Conservation (phyloP, 257 asterid species). For the Sherardia arvensis region DNA sequence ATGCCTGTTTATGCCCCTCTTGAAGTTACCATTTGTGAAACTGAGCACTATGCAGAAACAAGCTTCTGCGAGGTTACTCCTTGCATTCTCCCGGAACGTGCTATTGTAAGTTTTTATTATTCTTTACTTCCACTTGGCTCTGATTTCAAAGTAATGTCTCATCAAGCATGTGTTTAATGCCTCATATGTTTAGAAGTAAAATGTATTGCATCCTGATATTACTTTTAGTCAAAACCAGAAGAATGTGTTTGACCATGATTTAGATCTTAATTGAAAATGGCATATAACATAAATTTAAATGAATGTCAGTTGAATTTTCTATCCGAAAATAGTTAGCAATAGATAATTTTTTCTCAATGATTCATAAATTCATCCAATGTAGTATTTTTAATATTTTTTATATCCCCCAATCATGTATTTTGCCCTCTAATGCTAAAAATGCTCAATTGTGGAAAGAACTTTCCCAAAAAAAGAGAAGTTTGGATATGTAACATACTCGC, state of each 20-base stretch:
- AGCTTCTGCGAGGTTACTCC: slow-evolving; percentile 95
- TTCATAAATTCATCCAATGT: not conserved
- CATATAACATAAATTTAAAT: too few relatives aligned
- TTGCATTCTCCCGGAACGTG: slow-evolving; percentile 93
- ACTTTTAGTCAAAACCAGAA: too few relatives aligned
- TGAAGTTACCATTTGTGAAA: slow-evolving; percentile 75
- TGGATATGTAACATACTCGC: not conserved
- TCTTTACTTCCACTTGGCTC: not conserved
- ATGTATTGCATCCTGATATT: not conserved
- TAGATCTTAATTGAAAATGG: too few relatives aligned
- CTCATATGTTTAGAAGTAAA: not conserved
- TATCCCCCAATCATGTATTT: not conserved
- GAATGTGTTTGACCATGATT: too few relatives aligned
- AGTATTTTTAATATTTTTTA: too few relatives aligned
- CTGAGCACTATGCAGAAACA: slow-evolving; percentile 72
- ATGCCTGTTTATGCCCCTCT: slow-evolving; percentile 93
- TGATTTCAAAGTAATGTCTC: not conserved
- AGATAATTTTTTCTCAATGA: not conserved
- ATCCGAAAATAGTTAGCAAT: too few relatives aligned
- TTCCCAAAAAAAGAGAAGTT: too few relatives aligned
- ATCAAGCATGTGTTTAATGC: not conserved
- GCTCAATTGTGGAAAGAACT: too few relatives aligned
- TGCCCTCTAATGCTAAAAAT: not conserved
- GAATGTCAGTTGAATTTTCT: not conserved
- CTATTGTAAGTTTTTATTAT: slow-evolving; percentile 51